phyloP scores from a whole-genome alignment of 495 filamentous ascomycete genomes.

The Xylaria cubensis region DNA sequence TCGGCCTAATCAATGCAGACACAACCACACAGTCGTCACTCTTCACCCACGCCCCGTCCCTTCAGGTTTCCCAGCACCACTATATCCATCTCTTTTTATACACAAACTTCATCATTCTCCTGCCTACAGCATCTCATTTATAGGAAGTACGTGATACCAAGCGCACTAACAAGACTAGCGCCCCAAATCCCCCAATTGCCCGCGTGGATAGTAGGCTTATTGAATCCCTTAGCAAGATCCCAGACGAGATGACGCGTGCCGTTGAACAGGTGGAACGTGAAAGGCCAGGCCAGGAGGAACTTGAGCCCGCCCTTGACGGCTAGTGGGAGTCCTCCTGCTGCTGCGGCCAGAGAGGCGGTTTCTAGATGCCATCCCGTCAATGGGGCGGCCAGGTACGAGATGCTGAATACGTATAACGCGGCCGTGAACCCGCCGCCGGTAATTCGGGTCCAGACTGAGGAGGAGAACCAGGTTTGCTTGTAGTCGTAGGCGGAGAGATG shows the following conservation, averaged over 20 bases:
- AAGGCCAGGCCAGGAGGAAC: constrained; percentile 75
- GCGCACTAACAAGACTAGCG: constrained; percentile 65
- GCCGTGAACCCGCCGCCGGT: constrained; percentile 76
- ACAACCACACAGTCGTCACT: neutral
- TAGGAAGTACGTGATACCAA: constrained; percentile 61
- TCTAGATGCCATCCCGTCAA: constrained; percentile 85
- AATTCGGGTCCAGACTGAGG: constrained; percentile 77
- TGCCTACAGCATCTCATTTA: constrained; percentile 31
- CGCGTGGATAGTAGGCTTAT: constrained; percentile 72
- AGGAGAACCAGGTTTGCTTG: constrained; percentile 81
- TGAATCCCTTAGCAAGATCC: constrained; percentile 76
- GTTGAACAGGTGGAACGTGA: constrained; percentile 86
- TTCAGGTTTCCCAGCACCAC: neutral
- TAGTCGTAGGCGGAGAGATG: constrained; percentile 90
- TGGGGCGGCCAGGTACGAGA: constrained; percentile 84
- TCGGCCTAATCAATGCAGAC: neutral
- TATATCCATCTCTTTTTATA: neutral
- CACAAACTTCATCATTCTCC: neutral
- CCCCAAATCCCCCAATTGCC: constrained; percentile 79
- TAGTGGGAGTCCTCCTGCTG: constrained; percentile 75
- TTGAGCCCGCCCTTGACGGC: constrained; percentile 76
- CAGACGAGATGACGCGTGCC: constrained; percentile 89
- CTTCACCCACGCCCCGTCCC: neutral
- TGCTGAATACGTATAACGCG: constrained; percentile 80
- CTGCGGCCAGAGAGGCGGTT: constrained; percentile 75